phyloP scores from a whole-genome alignment of 805 yeast species.

The Nakazawaea ishiwadae region DNA sequence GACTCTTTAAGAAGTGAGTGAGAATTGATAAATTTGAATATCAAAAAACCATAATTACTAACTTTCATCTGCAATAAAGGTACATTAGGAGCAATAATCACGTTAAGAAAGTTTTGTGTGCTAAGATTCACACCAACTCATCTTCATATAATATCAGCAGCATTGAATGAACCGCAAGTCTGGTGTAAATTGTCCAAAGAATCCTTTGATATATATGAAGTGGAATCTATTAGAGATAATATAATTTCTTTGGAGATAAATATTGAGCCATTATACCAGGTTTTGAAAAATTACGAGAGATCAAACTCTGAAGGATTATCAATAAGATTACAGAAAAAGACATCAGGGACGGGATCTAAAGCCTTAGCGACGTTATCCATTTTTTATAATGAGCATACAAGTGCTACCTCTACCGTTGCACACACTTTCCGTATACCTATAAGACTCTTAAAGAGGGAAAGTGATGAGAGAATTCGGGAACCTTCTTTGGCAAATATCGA shows the following conservation, averaged over 20 bases:
- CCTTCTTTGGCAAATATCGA: constrained; percentile 58
- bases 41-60: no score
- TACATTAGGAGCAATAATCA: constrained; percentile 44
- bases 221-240: constrained; percentile 48
- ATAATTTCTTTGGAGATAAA: constrained; percentile 58
- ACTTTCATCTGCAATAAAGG: constrained; percentile 22
- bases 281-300: constrained; percentile 50
- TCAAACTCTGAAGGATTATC: constrained; percentile 46
- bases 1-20: constrained; percentile 14
- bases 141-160: constrained; percentile 47
- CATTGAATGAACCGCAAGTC: constrained; percentile 56
- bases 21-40: no score
- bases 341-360: constrained; percentile 21
- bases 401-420: constrained; percentile 40
- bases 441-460: constrained; percentile 49
- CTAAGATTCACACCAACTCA: constrained; percentile 48
- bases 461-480: constrained; percentile 50
- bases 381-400: constrained; percentile 43
- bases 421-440: constrained; percentile 74
- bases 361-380: constrained; percentile 50
- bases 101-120: constrained; percentile 50
- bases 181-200: constrained; percentile 55
- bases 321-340: constrained; percentile 46
- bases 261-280: constrained; percentile 54
- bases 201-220: constrained; percentile 45